phyloP scores from a whole-genome alignment of 2,329 filamentous ascomycete genomes.

The Metarhizium robertsii region DNA sequence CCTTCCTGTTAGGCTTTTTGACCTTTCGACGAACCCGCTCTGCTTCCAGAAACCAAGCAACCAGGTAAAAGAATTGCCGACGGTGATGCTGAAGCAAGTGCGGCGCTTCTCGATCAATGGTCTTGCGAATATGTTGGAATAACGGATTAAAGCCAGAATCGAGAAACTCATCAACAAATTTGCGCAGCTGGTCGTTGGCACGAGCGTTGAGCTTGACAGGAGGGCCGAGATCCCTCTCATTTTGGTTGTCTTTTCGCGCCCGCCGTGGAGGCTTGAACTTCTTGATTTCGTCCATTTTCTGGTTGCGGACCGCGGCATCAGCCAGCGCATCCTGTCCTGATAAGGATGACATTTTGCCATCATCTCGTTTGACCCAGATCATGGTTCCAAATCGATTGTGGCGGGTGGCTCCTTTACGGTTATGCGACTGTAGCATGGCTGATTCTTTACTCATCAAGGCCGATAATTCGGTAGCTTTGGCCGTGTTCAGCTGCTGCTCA shows the following conservation, averaged over 20 bases:
- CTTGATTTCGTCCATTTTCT: slow-evolving; percentile 86
- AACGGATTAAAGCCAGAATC: slow-evolving; percentile 93
- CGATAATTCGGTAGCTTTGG: slow-evolving; percentile 64
- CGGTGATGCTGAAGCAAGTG: slow-evolving; percentile 69
- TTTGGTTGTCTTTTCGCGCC: slow-evolving; percentile 49
- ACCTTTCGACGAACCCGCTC: slow-evolving; percentile 63
- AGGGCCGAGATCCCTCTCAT: slow-evolving; percentile 67
- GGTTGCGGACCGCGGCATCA: slow-evolving; percentile 61
- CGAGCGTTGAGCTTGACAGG: slow-evolving; percentile 59
- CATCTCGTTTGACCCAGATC: slow-evolving; percentile 88
- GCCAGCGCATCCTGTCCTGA: slow-evolving; percentile 81
- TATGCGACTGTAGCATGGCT: slow-evolving; percentile 69
- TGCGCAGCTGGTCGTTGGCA: slow-evolving; percentile 67
- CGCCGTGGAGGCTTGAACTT: slow-evolving; percentile 76
- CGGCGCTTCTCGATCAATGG: slow-evolving; percentile 81
- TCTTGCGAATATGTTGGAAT: slow-evolving; percentile 76
- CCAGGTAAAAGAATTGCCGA: slow-evolving; percentile 83
- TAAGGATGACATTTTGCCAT: slow-evolving; percentile 74
- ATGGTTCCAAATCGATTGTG: slow-evolving; percentile 96
- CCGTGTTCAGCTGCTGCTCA: slow-evolving; percentile 58
- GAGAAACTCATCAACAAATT: slow-evolving; percentile 86
- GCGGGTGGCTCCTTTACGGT: slow-evolving; percentile 69
- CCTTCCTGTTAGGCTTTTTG: slow-evolving; percentile 43
- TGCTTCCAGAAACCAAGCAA: slow-evolving; percentile 86
- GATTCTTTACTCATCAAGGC: slow-evolving; percentile 72